Evolutionary conservation across 345 rosid genomes (phyloP).

Genomic region (Aurinia saxatilis): DNA sequence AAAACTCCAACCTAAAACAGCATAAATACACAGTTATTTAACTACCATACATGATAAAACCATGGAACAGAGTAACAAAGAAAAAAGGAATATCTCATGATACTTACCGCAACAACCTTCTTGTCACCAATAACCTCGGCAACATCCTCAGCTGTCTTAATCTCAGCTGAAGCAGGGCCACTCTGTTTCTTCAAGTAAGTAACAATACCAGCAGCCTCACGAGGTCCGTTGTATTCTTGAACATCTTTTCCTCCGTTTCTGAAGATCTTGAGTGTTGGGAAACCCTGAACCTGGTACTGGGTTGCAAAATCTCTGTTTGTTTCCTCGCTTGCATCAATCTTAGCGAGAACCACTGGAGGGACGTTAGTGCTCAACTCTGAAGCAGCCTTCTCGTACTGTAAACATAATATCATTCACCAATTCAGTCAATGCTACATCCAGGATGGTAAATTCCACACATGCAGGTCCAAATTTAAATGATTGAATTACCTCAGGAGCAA

Average conservation of each 20-base stretch:
- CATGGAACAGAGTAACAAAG: constrained; percentile 2
- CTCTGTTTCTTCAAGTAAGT: constrained; percentile 78
- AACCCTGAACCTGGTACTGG: constrained; percentile 58
- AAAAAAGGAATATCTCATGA: not conserved
- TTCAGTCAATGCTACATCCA: not conserved
- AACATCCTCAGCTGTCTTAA: constrained; percentile 68
- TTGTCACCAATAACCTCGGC: constrained; percentile 48
- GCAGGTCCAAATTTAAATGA: not conserved
- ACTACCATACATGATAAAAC: not conserved
- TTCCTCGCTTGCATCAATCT: constrained; percentile 87
- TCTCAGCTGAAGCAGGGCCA: constrained; percentile 86
- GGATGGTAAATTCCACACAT: not conserved
- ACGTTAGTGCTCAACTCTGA: constrained; percentile 58
- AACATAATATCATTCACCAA: not conserved
- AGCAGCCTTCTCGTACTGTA: constrained; percentile 93
- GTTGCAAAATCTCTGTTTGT: constrained; percentile 57
- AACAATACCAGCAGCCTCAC: constrained; percentile 87
- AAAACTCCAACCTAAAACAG: constrained; percentile 77
- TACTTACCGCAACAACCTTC: constrained; percentile 67
- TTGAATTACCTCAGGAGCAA: constrained; percentile 84
- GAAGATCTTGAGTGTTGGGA: constrained; percentile 79
- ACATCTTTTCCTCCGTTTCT: constrained; percentile 70
- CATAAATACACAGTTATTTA: not conserved
- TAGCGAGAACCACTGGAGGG: constrained; percentile 67
- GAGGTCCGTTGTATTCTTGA: constrained; percentile 93